Evolutionary conservation across 345 rosid species (phyloP).

Genomic region (Barbarea vulgaris): DNA sequence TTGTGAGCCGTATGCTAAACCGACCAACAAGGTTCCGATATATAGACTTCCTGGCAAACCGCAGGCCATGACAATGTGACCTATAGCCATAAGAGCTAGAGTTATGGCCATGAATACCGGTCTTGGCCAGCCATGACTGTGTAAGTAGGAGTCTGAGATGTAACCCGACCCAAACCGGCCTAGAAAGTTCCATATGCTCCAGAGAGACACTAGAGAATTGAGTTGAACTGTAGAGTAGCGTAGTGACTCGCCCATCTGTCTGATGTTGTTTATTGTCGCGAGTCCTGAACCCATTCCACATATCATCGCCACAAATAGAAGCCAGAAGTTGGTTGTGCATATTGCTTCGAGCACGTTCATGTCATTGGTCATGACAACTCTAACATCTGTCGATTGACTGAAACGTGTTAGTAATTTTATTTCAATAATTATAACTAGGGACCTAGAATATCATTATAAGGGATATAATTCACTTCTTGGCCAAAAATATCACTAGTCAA

Average conservation of each 20-base stretch:
- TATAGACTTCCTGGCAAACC: conserved; percentile 67
- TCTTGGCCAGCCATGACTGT: conserved; percentile 65
- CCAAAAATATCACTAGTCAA: not conserved
- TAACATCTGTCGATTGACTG: conserved; percentile 2
- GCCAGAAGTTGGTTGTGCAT: conserved; percentile 66
- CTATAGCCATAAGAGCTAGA: conserved; percentile 53
- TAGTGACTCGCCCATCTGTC: conserved; percentile 91
- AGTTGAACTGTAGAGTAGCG: conserved; percentile 62
- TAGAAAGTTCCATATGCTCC: conserved; percentile 89
- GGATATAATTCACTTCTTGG: not conserved
- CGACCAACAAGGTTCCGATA: conserved; percentile 67
- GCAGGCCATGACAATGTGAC: conserved; percentile 68
- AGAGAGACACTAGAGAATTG: conserved; percentile 67
- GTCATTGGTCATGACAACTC: conserved; percentile 38
- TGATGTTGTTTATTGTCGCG: conserved; percentile 76
- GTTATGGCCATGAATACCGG: conserved; percentile 74
- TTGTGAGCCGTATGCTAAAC: conserved; percentile 78
- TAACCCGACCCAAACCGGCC: conserved; percentile 88
- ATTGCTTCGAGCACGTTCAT: conserved; percentile 61
- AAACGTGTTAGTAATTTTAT: conserved; percentile 23
- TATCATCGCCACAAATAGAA: conserved; percentile 69
- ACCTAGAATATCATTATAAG: not conserved
- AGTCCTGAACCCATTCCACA: conserved; percentile 88
- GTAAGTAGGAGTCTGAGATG: conserved; percentile 67
- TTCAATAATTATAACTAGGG: not conserved